phyloP scores from a whole-genome alignment of 2,329 filamentous ascomycete genomes.

The Aureobasidium sp. region DNA sequence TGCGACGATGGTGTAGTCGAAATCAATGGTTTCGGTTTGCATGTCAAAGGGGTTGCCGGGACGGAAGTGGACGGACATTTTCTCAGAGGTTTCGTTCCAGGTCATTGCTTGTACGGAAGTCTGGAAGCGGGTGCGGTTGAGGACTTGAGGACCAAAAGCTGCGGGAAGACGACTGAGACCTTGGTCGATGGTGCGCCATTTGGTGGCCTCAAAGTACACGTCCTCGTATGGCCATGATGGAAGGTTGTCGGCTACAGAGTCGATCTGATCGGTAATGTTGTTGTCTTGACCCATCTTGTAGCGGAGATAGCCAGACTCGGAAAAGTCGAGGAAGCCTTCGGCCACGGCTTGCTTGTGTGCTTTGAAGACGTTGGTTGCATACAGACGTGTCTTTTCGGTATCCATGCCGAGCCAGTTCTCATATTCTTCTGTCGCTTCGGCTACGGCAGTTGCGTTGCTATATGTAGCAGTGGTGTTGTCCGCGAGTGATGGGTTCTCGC shows the following conservation, averaged over 20 bases:
- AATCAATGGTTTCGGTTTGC: slow-evolving; percentile 43
- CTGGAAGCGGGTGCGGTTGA: slow-evolving; percentile 50
- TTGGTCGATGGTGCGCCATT: slow-evolving; percentile 60
- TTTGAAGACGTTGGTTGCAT: slow-evolving; percentile 41
- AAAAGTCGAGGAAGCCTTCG: slow-evolving; percentile 55
- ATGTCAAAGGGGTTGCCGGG: slow-evolving; percentile 38
- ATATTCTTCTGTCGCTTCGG: slow-evolving; percentile 35
- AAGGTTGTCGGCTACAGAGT: slow-evolving; percentile 37
- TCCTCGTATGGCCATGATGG: slow-evolving; percentile 51
- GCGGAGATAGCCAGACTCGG: slow-evolving; percentile 56
- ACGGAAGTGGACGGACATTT: slow-evolving; percentile 55
- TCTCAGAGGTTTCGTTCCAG: slow-evolving; percentile 45
- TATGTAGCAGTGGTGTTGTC: slow-evolving; percentile 24
- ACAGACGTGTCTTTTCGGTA: slow-evolving; percentile 25
- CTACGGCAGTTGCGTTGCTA: slow-evolving; percentile 31
- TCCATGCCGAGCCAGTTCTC: slow-evolving; percentile 31
- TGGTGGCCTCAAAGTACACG: slow-evolving; percentile 53
- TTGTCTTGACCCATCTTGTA: slow-evolving; percentile 50
- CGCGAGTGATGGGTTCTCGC: slow-evolving; percentile 36
- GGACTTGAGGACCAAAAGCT: slow-evolving; percentile 57
- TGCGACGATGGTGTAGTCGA: slow-evolving; percentile 61
- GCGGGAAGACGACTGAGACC: slow-evolving; percentile 53
- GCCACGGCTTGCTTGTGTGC: slow-evolving; percentile 50
- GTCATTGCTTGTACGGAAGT: slow-evolving; percentile 51
- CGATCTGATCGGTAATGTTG: slow-evolving; percentile 51